Evolutionary conservation across 202 grass and related monocot species (phyloP).

Genomic region (Hordeum pubiflorum): DNA sequence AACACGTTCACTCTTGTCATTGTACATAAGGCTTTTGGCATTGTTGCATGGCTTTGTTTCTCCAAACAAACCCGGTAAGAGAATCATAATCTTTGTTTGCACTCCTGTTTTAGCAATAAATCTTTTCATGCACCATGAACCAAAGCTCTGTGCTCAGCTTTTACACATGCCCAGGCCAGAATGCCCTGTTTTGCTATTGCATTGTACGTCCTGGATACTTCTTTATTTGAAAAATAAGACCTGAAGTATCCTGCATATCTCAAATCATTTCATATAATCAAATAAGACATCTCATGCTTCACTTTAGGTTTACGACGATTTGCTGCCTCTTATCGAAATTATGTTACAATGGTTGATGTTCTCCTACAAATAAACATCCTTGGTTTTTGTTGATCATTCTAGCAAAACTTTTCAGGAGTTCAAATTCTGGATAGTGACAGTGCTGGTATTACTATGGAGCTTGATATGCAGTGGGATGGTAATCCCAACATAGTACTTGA

Average conservation of each 20-base stretch:
- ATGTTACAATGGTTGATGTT: not conserved
- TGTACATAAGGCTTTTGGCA: not conserved
- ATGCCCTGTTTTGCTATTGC: not conserved
- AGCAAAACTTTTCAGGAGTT: constrained; percentile 51
- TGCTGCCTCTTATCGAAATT: not conserved
- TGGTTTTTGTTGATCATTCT: not conserved
- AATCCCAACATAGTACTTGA: constrained; percentile 94
- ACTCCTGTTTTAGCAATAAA: not conserved
- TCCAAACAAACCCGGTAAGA: not conserved
- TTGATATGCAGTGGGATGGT: constrained; percentile 95
- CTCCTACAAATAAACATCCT: not conserved
- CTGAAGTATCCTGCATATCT: not conserved
- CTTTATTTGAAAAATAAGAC: not conserved
- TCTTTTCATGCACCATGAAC: not conserved
- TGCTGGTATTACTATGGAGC: constrained; percentile 77
- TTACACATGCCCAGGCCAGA: not conserved
- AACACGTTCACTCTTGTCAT: not conserved
- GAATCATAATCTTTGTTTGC: not conserved
- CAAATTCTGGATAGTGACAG: constrained; percentile 63
- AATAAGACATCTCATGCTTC: not conserved
- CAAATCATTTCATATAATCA: constrained; percentile 1
- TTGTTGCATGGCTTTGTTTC: not conserved
- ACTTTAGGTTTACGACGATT: not conserved
- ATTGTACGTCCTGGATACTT: not conserved
- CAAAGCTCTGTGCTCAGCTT: not conserved